These are phyloP conservation scores for Ceratocystis lukuohia DNA, from an alignment of 2,329 filamentous ascomycete species.

Conservation along the genomic window DNA sequence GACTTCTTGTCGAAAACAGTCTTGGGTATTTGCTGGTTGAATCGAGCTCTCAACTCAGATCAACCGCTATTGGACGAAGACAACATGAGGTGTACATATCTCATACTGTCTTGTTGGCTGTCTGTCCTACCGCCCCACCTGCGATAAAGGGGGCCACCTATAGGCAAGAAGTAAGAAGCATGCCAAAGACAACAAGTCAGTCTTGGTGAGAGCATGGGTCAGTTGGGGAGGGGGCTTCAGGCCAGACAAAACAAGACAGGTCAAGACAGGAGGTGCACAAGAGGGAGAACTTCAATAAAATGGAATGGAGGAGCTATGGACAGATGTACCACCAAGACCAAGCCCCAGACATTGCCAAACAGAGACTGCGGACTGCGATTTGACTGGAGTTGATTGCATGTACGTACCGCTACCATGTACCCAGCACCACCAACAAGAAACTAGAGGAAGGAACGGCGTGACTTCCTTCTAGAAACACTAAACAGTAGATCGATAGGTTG, in stretches of 20 bases:
- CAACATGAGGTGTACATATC: background rate
- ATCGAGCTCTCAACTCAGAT: no score
- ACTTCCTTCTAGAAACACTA: conserved; percentile 9
- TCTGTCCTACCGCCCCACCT: background rate
- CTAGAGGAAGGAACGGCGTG: conserved; percentile 3
- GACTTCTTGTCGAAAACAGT: background rate
- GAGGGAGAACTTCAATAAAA: background rate
- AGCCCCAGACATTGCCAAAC: no score
- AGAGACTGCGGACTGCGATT: no score
- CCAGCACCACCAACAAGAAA: background rate
- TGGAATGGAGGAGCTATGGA: no score
- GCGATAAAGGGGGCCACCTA: background rate
- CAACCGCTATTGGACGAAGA: background rate
- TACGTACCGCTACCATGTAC: background rate
- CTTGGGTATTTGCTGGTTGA: background rate
- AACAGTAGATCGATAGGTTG: background rate
- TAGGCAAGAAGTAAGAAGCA: background rate
- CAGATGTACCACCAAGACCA: no score
- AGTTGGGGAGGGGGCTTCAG: no score
- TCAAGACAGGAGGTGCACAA: background rate
- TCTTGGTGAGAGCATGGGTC: no score
- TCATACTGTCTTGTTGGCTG: background rate
- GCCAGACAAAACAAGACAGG: no score
- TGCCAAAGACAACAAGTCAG: background rate
- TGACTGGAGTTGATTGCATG: no score